Base-by-base conservation (phyloP, 805 yeast genomes). In the Ogataea philodendri region DNA sequence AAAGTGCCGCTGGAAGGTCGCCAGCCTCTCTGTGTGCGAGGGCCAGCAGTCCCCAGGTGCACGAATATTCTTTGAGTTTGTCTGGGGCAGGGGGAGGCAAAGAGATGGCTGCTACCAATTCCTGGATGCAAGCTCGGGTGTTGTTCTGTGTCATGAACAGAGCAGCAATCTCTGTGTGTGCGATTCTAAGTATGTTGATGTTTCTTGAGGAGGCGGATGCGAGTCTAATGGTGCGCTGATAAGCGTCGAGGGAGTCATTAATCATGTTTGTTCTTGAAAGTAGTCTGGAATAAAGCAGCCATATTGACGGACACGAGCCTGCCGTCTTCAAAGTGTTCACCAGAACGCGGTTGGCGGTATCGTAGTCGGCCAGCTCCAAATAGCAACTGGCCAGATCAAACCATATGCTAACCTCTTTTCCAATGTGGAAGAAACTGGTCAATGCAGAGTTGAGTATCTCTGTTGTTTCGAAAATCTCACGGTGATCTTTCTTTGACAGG, bases 131-230 rank as follows among this genome's bases (percentile, higher is more conserved):
- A 30, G 59, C 47, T 36, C 74, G 77, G 23, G 68, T 59, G 46
- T 75, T 68, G 11, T 72, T 72, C 17, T 74, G 73, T 6, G 69
- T 63, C 1, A 72, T 67, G 2, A 75, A 73, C n/a, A 77, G 60
- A 4, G 72, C 70, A 0, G 80, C 81, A 30, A 78, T 57, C 46
- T 75, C 78, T 4, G 74, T 68, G 55, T 75, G 81, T 3, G 72
- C 70, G 10, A 69, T 62, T 35, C 79, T 60, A 0, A 76, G 71
- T 2, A 72, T 62, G 35, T 70, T 72, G n/a, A 71, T 35, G 10
- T 45, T 42, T 29, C 69, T 74, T 4, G 53, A 51, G 2, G 49
- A 25, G 5, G 55, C 39, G 27, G 60, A 51, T 7, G 71, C 52
- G 24, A 67, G 55, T 14, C 63, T 57, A 19, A 76, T 54, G 25